Evolutionary conservation across 2,329 filamentous ascomycete genomes (phyloP).

Genomic region (Ceratocystiopsis sp.): DNA sequence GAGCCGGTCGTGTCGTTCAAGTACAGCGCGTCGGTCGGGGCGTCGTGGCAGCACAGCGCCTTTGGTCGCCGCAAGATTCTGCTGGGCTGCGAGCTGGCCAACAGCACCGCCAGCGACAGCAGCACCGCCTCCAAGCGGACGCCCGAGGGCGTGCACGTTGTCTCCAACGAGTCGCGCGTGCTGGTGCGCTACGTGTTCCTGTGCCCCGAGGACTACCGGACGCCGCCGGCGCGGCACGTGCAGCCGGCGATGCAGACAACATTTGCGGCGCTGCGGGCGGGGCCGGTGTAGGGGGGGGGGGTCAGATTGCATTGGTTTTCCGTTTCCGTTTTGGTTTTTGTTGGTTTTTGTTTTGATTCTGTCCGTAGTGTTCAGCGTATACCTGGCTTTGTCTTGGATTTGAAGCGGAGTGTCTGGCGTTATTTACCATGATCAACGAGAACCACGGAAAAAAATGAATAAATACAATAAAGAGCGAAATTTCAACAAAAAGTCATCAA

Average conservation of each 20-base stretch:
- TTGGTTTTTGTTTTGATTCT: background rate
- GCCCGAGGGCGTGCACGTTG: slow-evolving; percentile 5
- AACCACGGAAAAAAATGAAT: too few relatives aligned
- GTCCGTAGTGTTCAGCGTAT: background rate
- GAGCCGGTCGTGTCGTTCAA: slow-evolving; percentile 6
- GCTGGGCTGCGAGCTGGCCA: slow-evolving; percentile 11
- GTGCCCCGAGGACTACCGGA: slow-evolving; percentile 6
- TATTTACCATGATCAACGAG: too few relatives aligned
- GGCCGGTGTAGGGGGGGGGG: background rate
- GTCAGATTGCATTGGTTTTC: background rate
- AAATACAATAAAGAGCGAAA: background rate
- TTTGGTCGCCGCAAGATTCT: slow-evolving; percentile 7
- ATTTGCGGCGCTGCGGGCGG: slow-evolving; percentile 5
- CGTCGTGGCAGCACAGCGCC: slow-evolving; percentile 7
- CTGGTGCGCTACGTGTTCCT: slow-evolving; percentile 13
- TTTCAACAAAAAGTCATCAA: background rate
- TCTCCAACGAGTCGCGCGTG: slow-evolving; percentile 8
- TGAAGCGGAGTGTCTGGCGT: too few relatives aligned
- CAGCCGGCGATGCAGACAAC: slow-evolving; percentile 9
- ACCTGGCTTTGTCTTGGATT: background rate
- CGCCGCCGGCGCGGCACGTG: slow-evolving; percentile 9
- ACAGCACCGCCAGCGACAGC: slow-evolving; percentile 2
- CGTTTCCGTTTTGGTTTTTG: too few relatives aligned
- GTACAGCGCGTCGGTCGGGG: slow-evolving; percentile 4
- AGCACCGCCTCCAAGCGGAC: background rate